Evolutionary conservation across 2,329 filamentous ascomycete genomes (phyloP).

Genomic region (Botrytis galanthina): DNA sequence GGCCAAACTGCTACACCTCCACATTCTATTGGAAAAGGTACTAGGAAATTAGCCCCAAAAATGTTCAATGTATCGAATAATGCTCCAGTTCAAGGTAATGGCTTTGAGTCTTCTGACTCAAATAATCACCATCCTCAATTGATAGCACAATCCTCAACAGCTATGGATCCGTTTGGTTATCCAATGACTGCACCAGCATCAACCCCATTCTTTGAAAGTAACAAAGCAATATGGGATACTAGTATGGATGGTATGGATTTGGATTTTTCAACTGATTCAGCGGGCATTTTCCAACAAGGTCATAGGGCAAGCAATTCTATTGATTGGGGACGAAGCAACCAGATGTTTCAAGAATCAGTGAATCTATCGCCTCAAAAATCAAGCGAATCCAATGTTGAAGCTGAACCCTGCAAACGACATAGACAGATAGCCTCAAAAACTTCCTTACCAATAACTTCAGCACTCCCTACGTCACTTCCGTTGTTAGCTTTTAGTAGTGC

Average conservation of each 20-base stretch:
- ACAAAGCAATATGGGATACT: slow-evolving; percentile 53
- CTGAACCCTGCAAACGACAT: slow-evolving; percentile 42
- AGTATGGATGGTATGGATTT: slow-evolving; percentile 57
- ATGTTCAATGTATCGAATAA: slow-evolving; percentile 37
- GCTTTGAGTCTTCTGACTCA: slow-evolving; percentile 30
- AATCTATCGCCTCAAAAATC: slow-evolving; percentile 26
- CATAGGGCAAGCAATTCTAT: slow-evolving; percentile 52
- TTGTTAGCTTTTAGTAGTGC: slow-evolving; percentile 42
- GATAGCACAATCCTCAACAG: slow-evolving; percentile 47
- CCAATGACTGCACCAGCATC: slow-evolving; percentile 58
- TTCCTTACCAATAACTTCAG: slow-evolving; percentile 24
- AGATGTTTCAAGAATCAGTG: slow-evolving; percentile 52
- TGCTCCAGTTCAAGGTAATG: slow-evolving; percentile 33
- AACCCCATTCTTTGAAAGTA: slow-evolving; percentile 45
- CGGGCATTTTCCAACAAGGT: slow-evolving; percentile 34
- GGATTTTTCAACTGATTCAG: slow-evolving; percentile 50
- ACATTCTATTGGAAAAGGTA: slow-evolving; percentile 53
- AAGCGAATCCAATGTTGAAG: slow-evolving; percentile 17
- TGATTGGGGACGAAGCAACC: slow-evolving; percentile 56
- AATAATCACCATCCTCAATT: slow-evolving; percentile 47
- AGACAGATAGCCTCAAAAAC: slow-evolving; percentile 48
- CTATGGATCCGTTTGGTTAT: slow-evolving; percentile 58
- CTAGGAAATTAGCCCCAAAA: slow-evolving; percentile 52
- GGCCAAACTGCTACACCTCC: slow-evolving; percentile 59
- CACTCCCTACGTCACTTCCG: slow-evolving; percentile 45